Conservation (phyloP, 2,329 filamentous ascomycete species). For the Phyllosticta capitalensis region DNA sequence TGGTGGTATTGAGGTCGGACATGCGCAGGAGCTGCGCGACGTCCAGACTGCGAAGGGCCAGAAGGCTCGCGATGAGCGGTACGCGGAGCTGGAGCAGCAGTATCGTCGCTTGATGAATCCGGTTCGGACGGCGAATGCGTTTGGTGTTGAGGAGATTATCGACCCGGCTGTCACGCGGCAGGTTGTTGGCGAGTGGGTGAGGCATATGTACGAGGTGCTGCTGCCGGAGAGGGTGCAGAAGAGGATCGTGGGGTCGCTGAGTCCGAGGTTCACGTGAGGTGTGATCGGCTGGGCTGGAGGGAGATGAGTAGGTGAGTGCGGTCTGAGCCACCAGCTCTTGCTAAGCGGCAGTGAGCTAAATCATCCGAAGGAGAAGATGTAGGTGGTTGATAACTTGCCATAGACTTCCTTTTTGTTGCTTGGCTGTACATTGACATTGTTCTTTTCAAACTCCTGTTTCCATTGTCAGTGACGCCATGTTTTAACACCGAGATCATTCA, state of each 20-base stretch:
- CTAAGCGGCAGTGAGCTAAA: too few relatives aligned
- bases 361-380: too few relatives aligned
- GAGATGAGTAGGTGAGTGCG: neutral
- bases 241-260: slow-evolving; percentile 28
- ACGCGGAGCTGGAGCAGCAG: slow-evolving; percentile 49
- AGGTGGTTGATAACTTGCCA: too few relatives aligned
- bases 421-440: too few relatives aligned
- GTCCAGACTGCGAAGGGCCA: slow-evolving; percentile 42
- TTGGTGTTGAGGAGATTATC: slow-evolving; percentile 56
- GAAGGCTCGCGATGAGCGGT: slow-evolving; percentile 40
- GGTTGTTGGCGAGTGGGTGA: slow-evolving; percentile 47
- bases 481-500: too few relatives aligned
- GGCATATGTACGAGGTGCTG: slow-evolving; percentile 46
- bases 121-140: slow-evolving; percentile 53
- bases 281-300: neutral
- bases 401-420: too few relatives aligned
- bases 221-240: slow-evolving; percentile 41
- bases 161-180: slow-evolving; percentile 50
- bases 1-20: slow-evolving; percentile 56
- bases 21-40: slow-evolving; percentile 50
- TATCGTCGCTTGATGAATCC: slow-evolving; percentile 56
- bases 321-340: too few relatives aligned
- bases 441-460: too few relatives aligned
- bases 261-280: slow-evolving; percentile 23
- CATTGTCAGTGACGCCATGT: too few relatives aligned